Conservation (phyloP, 2,329 filamentous ascomycete genomes). For the Hypomyces rosellus region DNA sequence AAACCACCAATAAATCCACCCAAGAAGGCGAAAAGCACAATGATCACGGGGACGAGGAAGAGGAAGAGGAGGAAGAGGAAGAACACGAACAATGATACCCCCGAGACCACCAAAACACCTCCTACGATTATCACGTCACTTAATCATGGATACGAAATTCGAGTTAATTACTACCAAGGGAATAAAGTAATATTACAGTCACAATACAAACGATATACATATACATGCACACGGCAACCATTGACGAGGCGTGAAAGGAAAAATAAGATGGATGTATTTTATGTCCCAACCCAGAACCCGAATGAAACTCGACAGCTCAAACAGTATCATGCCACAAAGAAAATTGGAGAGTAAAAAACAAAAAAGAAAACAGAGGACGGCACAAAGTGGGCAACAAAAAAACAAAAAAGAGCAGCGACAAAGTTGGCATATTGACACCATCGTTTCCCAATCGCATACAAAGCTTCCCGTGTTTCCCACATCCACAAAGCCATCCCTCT, state of each 20-base stretch:
- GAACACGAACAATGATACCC: slow-evolving; percentile 2
- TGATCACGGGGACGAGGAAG: background rate
- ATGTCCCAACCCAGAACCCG: slow-evolving; percentile 12
- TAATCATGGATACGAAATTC: background rate
- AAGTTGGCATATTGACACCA: slow-evolving; percentile 8
- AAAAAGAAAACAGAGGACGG: slow-evolving; percentile 18
- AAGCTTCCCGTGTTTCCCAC: slow-evolving; percentile 7
- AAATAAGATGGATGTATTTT: slow-evolving; percentile 15
- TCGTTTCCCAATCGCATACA: slow-evolving; percentile 8
- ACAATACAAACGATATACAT: too few species aligned
- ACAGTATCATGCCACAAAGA: slow-evolving; percentile 22
- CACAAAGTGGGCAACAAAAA: slow-evolving; percentile 12
- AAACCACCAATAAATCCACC: slow-evolving; percentile 22
- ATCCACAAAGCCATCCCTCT: background rate
- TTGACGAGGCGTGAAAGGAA: background rate
- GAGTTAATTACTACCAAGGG: too few species aligned
- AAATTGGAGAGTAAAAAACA: slow-evolving; percentile 11
- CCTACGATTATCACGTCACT: background rate
- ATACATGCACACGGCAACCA: too few species aligned
- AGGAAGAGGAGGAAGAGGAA: background rate
- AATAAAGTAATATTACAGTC: too few species aligned
- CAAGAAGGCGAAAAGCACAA: slow-evolving; percentile 18
- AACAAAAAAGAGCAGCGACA: background rate
- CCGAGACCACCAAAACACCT: background rate
- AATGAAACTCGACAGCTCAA: slow-evolving; percentile 15